A percentile compares a stretch with the other conserved stretches of the same genome.
Conservation (phyloP, 2,329 filamentous ascomycete genomes). For the Stagonosporopsis rhizophila region DNA sequence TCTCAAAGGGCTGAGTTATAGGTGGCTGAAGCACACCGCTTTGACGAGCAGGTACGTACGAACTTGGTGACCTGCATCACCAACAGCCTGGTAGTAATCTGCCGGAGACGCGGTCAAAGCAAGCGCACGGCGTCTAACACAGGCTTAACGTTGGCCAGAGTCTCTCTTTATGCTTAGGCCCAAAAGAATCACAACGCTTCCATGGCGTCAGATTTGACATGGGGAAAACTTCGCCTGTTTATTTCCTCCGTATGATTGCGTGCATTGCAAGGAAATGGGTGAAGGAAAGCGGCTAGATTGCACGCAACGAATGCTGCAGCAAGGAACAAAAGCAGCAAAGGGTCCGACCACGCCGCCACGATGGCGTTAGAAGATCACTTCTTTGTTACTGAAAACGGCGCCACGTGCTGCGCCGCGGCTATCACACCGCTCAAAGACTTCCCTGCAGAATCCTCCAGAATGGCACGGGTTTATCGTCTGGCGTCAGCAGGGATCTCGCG, state of each 20-base stretch:
- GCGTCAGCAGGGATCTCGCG: background rate
- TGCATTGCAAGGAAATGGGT: too few relatives aligned
- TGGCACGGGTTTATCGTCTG: conserved; percentile 7
- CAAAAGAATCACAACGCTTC: too few relatives aligned
- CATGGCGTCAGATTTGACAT: too few relatives aligned
- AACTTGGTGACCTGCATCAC: background rate
- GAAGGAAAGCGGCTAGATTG: too few relatives aligned
- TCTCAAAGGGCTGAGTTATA: background rate
- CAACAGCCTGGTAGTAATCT: conserved; percentile 7
- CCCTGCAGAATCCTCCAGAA: conserved; percentile 1
- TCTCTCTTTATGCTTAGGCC: too few relatives aligned
- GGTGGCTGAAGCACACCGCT: background rate
- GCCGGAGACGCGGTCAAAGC: conserved; percentile 3
- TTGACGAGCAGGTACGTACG: background rate
- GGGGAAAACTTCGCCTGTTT: too few relatives aligned
- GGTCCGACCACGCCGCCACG: background rate
- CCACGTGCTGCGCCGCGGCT: background rate
- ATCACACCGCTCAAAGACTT: conserved; percentile 2
- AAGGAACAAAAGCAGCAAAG: background rate
- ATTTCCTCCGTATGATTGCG: too few relatives aligned
- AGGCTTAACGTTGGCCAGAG: background rate
- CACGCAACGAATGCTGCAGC: too few relatives aligned
- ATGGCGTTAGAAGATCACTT: background rate
- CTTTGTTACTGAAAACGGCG: background rate
- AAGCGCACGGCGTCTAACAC: background rate